phyloP scores from a whole-genome alignment of 148 eudicot species.

The Polygonum maritimum region DNA sequence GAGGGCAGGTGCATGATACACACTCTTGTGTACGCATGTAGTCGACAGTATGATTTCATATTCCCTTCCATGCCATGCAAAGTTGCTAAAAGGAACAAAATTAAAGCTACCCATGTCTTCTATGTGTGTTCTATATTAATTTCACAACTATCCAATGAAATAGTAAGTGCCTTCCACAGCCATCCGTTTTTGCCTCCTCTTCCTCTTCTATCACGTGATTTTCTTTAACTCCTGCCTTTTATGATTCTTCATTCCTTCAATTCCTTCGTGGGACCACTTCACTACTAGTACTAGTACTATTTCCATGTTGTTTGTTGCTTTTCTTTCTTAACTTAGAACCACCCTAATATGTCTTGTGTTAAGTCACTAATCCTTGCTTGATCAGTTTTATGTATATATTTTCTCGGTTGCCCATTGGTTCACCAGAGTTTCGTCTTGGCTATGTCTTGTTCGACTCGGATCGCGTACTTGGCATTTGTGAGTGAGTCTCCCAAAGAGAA shows the following conservation, averaged over 20 bases:
- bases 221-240: background rate
- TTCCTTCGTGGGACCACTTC: background rate
- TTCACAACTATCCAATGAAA: constrained; percentile 7
- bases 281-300: background rate
- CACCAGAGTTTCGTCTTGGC: no score
- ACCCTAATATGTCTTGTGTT: no score
- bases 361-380: no score
- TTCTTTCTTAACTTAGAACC: background rate
- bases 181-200: background rate
- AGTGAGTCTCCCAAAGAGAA: no score
- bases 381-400: background rate
- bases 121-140: background rate
- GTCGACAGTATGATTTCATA: constrained; percentile 5
- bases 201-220: constrained; percentile 4
- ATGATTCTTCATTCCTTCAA: background rate
- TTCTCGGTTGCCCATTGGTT: no score
- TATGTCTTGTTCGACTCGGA: no score
- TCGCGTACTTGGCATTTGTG: no score
- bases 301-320: background rate
- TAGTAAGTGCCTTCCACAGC: constrained; percentile 3
- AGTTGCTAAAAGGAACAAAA: constrained; percentile 4
- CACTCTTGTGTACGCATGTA: constrained; percentile 7
- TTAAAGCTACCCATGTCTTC: background rate
- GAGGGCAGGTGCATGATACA: background rate
- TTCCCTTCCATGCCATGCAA: constrained; percentile 10